Evolutionary conservation across 495 filamentous ascomycete genomes (phyloP), one percentile per base, ranked within the genome.

Genomic region (Lichina pygmaea): DNA sequence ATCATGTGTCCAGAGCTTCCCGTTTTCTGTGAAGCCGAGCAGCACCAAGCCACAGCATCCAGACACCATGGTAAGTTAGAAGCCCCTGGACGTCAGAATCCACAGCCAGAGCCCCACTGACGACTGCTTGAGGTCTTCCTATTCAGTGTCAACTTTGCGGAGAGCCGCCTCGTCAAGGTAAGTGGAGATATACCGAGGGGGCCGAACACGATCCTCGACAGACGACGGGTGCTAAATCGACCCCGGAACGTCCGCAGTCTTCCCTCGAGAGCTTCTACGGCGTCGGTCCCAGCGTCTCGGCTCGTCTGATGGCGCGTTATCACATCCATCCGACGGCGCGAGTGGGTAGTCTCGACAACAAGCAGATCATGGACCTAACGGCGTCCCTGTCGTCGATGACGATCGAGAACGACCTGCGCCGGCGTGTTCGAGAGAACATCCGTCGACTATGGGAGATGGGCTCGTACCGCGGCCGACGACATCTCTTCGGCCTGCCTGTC

Each of bases 261-360:
- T 74, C 79, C 11, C 77, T 95, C 46, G 66, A 86, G 60, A 63
- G 65, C 43, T 94, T 95, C 73, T 95, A 93, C 62, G 85, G 81
- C 44, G 71, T 95, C 50, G 89, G 89, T 8, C 66, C 70, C 43
- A 66, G 76, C 45, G 62, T 72, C 13, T 77, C 79, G 38, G 60
- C 66, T 10, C 74, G 75, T 46, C 71, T 97, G 48, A 72, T 94
- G 54, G 80, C 91, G 51, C 84, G 80, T 53, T 76, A 80, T 61
- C 71, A 72, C 55, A 91, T 97, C 60, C 80, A 92, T 60, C 73
- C 78, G 16, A 75, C 66, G 40, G 81, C 82, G 48, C 73, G 72
- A 55, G 65, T 94, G 45, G 75, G 77, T 55, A 64, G 68, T 3
- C 63, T 97, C 8, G 63, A 66, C 44, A 70, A 71, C 48, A 73